Evolutionary conservation across 1,139 yeast species (phyloP).

Genomic region (Candida pseudoviswanathii): DNA sequence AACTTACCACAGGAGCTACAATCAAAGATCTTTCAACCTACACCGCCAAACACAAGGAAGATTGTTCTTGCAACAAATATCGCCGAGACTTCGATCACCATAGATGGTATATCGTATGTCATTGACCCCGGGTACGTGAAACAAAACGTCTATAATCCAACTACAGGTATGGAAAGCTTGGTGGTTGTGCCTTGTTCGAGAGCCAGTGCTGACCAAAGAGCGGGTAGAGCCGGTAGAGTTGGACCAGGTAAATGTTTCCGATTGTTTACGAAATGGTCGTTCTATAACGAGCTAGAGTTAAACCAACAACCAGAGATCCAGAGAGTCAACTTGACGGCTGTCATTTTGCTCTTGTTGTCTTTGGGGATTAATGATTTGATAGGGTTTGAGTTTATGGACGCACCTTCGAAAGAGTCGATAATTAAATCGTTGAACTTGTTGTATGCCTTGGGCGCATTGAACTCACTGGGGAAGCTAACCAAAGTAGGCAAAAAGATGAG

Average conservation of each 20-base stretch:
- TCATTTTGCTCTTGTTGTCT: constrained; percentile 90
- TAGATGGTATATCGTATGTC: constrained; percentile 95
- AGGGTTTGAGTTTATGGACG: constrained; percentile 98
- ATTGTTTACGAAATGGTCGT: constrained; percentile 88
- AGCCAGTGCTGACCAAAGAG: constrained; percentile 97
- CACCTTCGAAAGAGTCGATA: constrained; percentile 99
- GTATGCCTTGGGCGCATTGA: constrained; percentile 84
- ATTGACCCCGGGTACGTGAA: constrained; percentile 98
- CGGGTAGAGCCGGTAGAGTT: constrained; percentile 99
- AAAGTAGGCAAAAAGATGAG: constrained; percentile 87
- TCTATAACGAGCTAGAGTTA: constrained; percentile 88
- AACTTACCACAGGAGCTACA: constrained; percentile 96
- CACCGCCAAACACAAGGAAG: constrained; percentile 90
- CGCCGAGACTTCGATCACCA: constrained; percentile 96
- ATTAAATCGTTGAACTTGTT: constrained; percentile 97
- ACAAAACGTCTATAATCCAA: constrained; percentile 95
- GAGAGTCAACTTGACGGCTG: constrained; percentile 86
- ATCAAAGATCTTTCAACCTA: constrained; percentile 77
- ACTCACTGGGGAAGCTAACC: constrained; percentile 90
- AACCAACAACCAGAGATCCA: constrained; percentile 96
- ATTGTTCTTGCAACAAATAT: constrained; percentile 91
- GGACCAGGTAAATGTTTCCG: constrained; percentile 98
- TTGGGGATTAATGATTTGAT: constrained; percentile 94
- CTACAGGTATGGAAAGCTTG: constrained; percentile 92
- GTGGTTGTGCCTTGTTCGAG: constrained; percentile 95